Base-by-base conservation (phyloP, 1,139 yeast species). In the Debaryomyces psychrophilus region DNA sequence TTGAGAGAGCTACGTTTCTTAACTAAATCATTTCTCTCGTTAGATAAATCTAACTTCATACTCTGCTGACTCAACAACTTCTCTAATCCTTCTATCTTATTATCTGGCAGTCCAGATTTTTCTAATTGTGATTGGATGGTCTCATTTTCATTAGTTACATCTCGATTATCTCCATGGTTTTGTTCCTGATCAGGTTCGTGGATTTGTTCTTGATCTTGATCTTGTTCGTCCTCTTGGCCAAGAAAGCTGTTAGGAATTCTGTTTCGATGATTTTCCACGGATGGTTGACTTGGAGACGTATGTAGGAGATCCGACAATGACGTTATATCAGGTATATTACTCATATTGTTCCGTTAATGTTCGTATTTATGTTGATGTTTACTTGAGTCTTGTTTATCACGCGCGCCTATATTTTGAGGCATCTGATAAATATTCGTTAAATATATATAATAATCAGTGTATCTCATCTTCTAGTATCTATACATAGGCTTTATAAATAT, bases 271-370 rank as follows among this genome's bases (percentile, higher is more conserved):
- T 11, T 28, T 25, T 44, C 44, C n/a, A 18, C 33, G 12, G 46
- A 41, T 33, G 52, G 48, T 37, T 52, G 54, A 25, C 50, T 49
- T 2, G 65, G 62, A 0, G 65, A 60, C 6, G 65, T 61, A 18
- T 57, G 53, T 23, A 62, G 47, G 17, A 65, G 50, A 49, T 67
- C 69, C 20, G 67, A 61, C 33, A 64, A 55, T 9, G 69, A 54
- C 39, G 68, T 62, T 33, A 62, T 56, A 44, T 65, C 68, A 11
- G 53, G 62, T 31, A 61, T 56, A 47, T 60, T 59, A 49, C 65
- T 62, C 69, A 63, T 61, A 25, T 38, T 11, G 34, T 9, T 20
- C 18, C 41, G 28, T 22, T 33, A 20, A 18, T 17, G 14, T 8
- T 8, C 9, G 15, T 28, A 26, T 11, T 22, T 35, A 28, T 41